Conservation (phyloP, 768 basidiomycete genomes). For the Ephemerocybe angulata region DNA sequence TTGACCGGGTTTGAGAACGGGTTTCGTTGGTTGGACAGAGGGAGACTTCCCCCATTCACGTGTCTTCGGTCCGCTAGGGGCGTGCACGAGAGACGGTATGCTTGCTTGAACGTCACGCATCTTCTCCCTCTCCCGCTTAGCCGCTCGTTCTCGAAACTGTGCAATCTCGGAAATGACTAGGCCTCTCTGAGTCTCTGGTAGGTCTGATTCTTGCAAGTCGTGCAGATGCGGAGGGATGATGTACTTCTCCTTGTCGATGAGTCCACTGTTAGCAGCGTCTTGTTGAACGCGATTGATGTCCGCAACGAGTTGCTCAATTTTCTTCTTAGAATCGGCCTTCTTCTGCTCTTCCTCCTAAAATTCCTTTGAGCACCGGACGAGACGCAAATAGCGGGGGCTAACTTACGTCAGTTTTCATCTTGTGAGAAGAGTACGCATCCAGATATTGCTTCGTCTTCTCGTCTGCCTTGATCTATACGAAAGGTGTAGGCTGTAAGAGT, state of each 20-base stretch:
- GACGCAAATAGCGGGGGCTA: not conserved
- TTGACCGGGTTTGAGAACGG: conserved; percentile 62
- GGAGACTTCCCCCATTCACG: conserved; percentile 72
- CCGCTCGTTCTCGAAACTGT: conserved; percentile 90
- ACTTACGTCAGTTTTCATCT: conserved; percentile 80
- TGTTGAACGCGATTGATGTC: conserved; percentile 72
- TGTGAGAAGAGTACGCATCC: conserved; percentile 77
- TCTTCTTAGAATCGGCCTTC: conserved; percentile 57
- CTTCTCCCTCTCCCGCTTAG: conserved; percentile 88
- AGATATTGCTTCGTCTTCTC: conserved; percentile 89
- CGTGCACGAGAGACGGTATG: conserved; percentile 41
- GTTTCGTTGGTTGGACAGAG: conserved; percentile 39
- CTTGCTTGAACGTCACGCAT: conserved; percentile 68
- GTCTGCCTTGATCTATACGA: conserved; percentile 82
- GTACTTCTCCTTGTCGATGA: conserved; percentile 81
- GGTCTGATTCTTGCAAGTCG: conserved; percentile 93
- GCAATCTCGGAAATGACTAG: conserved; percentile 96
- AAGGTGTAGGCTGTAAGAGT: conserved; percentile 45
- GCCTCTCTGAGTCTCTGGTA: conserved; percentile 90
- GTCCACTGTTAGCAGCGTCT: conserved; percentile 71
- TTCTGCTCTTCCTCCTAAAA: conserved; percentile 70
- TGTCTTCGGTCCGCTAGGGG: conserved; percentile 71
- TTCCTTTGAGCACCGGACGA: no score
- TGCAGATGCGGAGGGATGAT: conserved; percentile 94
- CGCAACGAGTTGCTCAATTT: conserved; percentile 59